phyloP scores from a whole-genome alignment of 352 stramenopile species.

The Globisporangium perplexum region DNA sequence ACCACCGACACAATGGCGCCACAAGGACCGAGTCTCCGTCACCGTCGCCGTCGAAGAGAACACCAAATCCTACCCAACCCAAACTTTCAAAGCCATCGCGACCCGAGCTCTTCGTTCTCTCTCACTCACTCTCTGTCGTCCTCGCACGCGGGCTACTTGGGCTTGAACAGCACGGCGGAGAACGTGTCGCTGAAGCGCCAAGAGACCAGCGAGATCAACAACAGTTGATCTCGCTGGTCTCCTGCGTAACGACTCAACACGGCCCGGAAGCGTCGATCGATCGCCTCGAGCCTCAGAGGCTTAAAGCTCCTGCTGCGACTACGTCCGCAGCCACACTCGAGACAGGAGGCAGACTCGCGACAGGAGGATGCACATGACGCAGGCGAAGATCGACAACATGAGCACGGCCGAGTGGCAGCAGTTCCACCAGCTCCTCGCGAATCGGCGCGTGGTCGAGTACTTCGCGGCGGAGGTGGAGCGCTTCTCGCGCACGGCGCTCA shows the following conservation, averaged over 20 bases:
- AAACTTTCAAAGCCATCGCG: no score
- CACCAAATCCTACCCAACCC: no score
- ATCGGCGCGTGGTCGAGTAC: slow-evolving; percentile 44
- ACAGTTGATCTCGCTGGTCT: no score
- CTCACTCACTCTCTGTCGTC: not conserved
- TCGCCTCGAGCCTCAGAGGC: no score
- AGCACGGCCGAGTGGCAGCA: slow-evolving; percentile 73
- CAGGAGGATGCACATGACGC: slow-evolving; percentile 48
- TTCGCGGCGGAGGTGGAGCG: slow-evolving; percentile 56
- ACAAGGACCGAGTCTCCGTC: no score
- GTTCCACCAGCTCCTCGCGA: slow-evolving; percentile 59
- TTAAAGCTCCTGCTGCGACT: no score
- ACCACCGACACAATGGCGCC: no score
- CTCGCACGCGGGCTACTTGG: slow-evolving; percentile 44
- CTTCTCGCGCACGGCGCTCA: slow-evolving; percentile 53
- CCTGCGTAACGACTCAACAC: no score
- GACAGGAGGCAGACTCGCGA: not conserved
- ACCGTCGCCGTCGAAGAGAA: no score
- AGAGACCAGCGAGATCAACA: no score
- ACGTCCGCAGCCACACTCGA: not conserved
- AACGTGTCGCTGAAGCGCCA: slow-evolving; percentile 84
- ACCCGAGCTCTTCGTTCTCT: no score
- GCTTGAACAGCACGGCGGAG: slow-evolving; percentile 71
- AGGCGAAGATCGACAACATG: slow-evolving; percentile 74
- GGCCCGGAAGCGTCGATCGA: no score